phyloP scores from a whole-genome alignment of 148 eudicot species.

The Fagopyrum homotropicum region DNA sequence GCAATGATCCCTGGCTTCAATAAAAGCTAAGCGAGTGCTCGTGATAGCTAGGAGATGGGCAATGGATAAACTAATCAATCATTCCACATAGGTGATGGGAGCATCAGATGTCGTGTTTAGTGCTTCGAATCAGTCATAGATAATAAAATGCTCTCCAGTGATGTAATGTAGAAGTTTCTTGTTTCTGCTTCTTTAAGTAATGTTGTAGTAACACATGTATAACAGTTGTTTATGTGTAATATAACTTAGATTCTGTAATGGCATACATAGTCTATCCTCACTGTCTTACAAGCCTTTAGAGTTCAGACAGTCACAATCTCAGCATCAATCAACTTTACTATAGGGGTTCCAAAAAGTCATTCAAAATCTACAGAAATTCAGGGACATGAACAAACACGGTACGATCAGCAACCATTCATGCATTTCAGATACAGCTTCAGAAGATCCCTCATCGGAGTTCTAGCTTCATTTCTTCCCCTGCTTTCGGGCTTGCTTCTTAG shows the following conservation, averaged over 20 bases:
- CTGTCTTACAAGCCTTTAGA: neutral
- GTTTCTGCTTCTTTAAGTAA: neutral
- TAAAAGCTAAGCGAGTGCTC: neutral
- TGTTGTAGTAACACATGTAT: neutral
- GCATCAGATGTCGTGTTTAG: slow-evolving; percentile 5
- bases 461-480: slow-evolving; percentile 24
- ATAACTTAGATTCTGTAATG: neutral
- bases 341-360: neutral
- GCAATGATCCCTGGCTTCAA: slow-evolving; percentile 1
- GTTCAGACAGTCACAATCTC: neutral
- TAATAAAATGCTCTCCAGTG: neutral
- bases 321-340: neutral
- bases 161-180: neutral
- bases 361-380: neutral
- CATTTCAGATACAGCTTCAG: neutral
- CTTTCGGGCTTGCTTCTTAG: slow-evolving; percentile 48
- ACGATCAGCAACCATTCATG: neutral
- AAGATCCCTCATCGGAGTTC: neutral
- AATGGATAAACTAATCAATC: neutral
- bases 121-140: neutral
- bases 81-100: neutral
- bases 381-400: neutral
- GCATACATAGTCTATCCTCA: neutral
- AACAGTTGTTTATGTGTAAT: neutral
- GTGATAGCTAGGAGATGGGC: neutral